Percentiles rank a stretch among this genome's conserved stretches.
Evolutionary conservation across 257 asterid genomes (phyloP).

Genomic region (Solanum pinnatisectum): DNA sequence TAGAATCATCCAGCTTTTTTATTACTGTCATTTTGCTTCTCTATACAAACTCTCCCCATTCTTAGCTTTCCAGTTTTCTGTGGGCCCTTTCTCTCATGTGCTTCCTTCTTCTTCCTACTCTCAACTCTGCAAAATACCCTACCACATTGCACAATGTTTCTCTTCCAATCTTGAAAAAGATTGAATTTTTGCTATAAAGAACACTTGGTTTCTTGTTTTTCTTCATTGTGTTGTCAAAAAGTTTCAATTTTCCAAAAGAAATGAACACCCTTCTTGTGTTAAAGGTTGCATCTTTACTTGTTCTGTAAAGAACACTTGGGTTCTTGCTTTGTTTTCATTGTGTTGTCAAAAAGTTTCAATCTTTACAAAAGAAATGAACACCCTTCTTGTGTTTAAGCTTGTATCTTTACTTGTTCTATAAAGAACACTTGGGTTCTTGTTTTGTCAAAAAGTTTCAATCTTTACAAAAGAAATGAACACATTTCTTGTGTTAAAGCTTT

Average conservation of each 20-base stretch:
- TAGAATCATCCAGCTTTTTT: slow-evolving; percentile 44
- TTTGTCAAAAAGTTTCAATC: too few species aligned
- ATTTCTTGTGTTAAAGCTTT: too few species aligned
- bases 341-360: not conserved
- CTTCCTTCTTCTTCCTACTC: not conserved
- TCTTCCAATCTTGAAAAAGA: not conserved
- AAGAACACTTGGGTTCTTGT: slow-evolving; percentile 12
- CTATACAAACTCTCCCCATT: not conserved
- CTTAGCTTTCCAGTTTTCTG: slow-evolving; percentile 10
- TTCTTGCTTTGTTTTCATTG: not conserved
- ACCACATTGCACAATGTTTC: not conserved
- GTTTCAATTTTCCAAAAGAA: not conserved
- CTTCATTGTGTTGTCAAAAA: not conserved
- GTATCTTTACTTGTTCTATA: slow-evolving; percentile 4
- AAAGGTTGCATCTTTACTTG: slow-evolving; percentile 14
- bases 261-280: slow-evolving; percentile 32
- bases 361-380: not conserved
- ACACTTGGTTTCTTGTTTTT: slow-evolving; percentile 1
- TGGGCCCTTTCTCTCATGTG: slow-evolving; percentile 20
- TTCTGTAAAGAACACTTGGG: not conserved
- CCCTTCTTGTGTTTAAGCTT: slow-evolving; percentile 10
- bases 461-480: too few species aligned
- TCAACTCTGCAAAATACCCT: slow-evolving; percentile 3
- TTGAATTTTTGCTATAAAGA: slow-evolving; percentile 1
- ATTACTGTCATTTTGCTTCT: slow-evolving; percentile 22